These are phyloP conservation scores for Verticillium dahliae DNA, from an alignment of 2,329 filamentous ascomycete species.

Conservation along the genomic window DNA sequence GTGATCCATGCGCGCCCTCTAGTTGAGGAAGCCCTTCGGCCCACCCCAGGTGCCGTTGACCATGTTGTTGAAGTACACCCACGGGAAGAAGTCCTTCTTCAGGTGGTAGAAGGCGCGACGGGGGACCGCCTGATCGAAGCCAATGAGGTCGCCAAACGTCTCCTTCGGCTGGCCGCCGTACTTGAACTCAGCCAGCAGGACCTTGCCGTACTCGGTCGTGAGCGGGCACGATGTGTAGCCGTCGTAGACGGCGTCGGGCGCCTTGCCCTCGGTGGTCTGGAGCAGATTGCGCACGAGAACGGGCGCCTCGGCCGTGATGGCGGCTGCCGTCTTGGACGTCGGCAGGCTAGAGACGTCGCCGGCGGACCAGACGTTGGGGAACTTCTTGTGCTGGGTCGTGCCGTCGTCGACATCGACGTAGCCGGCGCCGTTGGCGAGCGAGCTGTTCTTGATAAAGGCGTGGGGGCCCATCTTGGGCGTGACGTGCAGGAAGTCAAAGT, in stretches of 20 bases:
- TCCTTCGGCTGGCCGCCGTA: conserved; percentile 58
- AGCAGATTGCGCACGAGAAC: conserved; percentile 44
- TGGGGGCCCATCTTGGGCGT: conserved; percentile 54
- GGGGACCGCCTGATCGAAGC: conserved; percentile 50
- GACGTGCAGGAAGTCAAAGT: conserved; percentile 50
- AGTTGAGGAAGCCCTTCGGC: conserved; percentile 41
- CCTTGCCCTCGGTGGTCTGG: conserved; percentile 35
- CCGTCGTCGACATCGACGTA: conserved; percentile 51
- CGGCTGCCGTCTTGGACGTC: conserved; percentile 50
- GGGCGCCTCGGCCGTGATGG: conserved; percentile 43
- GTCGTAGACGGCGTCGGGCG: conserved; percentile 37
- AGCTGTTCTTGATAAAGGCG: conserved; percentile 44
- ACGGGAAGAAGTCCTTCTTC: conserved; percentile 63
- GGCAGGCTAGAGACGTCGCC: conserved; percentile 55
- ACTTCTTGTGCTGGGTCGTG: conserved; percentile 47
- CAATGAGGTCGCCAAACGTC: conserved; percentile 48
- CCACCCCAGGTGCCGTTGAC: conserved; percentile 58
- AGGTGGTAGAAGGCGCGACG: conserved; percentile 53
- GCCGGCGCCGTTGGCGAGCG: conserved; percentile 47
- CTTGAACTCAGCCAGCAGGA: conserved; percentile 59
- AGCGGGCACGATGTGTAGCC: conserved; percentile 52
- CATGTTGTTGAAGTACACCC: conserved; percentile 56
- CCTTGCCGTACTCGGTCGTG: conserved; percentile 52
- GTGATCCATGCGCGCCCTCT: background rate
- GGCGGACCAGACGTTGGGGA: conserved; percentile 50